Conservation (phyloP, 83 land plant genomes). For the Diphasiastrum complanatum region DNA sequence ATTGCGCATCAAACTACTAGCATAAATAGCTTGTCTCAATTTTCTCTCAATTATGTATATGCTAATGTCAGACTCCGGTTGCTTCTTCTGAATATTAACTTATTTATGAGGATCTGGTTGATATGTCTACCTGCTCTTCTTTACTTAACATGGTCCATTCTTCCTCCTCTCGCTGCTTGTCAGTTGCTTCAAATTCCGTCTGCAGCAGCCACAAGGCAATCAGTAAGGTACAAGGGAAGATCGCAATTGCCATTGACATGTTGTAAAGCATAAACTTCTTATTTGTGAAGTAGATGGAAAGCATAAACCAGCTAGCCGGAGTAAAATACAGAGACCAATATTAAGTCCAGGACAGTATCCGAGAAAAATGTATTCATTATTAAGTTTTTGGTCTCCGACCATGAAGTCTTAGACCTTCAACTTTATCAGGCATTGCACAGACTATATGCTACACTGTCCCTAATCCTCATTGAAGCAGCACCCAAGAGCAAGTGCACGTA, state of each 20-base stretch:
- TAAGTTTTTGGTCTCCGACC: too few relatives aligned
- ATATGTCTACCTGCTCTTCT: slow-evolving; percentile 36
- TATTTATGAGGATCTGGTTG: neutral
- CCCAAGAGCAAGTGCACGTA: too few relatives aligned
- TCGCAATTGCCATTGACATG: neutral
- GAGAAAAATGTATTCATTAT: too few relatives aligned
- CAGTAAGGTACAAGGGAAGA: too few relatives aligned
- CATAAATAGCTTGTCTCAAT: neutral
- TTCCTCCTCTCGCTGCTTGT: slow-evolving; percentile 39
- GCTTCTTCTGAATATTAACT: neutral
- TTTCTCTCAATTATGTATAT: neutral
- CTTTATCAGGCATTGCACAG: too few relatives aligned
- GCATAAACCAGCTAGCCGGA: neutral
- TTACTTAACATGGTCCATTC: slow-evolving; percentile 44
- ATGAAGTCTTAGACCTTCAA: too few relatives aligned
- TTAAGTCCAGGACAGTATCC: too few relatives aligned
- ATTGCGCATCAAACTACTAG: neutral
- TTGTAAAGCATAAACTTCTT: neutral
- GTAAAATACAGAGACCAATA: neutral
- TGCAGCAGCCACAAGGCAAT: slow-evolving; percentile 15
- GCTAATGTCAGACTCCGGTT: neutral
- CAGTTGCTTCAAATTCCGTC: slow-evolving; percentile 35
- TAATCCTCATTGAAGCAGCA: too few relatives aligned
- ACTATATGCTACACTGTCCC: too few relatives aligned
- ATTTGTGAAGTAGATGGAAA: neutral